A percentile compares a stretch with the other conserved stretches of the same genome.
Evolutionary conservation across 2,329 filamentous ascomycete species (phyloP).

Genomic region (Trichophyton mentagrophytes): DNA sequence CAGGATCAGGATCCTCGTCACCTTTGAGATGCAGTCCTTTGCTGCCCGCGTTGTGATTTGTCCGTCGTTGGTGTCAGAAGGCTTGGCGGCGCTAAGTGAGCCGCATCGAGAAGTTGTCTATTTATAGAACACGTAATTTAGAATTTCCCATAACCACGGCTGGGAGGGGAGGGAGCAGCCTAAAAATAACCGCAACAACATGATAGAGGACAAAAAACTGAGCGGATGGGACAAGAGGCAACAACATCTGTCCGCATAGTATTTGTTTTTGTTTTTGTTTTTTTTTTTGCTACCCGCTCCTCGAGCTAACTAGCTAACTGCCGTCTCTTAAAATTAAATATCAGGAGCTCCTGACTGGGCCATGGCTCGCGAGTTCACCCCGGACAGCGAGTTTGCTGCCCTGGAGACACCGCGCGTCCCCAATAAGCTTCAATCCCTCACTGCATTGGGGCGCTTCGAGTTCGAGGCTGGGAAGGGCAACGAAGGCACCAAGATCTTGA

Average conservation of each 20-base stretch:
- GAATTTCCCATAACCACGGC: background rate
- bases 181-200: conserved; percentile 2
- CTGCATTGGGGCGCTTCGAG: conserved; percentile 71
- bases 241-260: background rate
- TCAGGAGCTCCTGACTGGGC: background rate
- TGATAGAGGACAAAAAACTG: background rate
- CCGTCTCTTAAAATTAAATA: background rate
- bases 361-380: conserved; percentile 13
- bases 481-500: conserved; percentile 79
- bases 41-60: too few species aligned
- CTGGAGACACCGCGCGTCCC: conserved; percentile 22
- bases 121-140: background rate
- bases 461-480: conserved; percentile 66
- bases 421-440: conserved; percentile 29
- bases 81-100: conserved; percentile 2
- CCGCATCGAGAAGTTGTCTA: background rate
- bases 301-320: background rate
- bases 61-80: background rate
- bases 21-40: too few species aligned
- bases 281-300: background rate
- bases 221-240: background rate
- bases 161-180: background rate
- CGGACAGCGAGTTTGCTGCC: conserved; percentile 14
- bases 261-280: background rate
- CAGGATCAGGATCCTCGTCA: too few species aligned